phyloP scores from a whole-genome alignment of 495 filamentous ascomycete genomes.

The Filosporella fistucella region DNA sequence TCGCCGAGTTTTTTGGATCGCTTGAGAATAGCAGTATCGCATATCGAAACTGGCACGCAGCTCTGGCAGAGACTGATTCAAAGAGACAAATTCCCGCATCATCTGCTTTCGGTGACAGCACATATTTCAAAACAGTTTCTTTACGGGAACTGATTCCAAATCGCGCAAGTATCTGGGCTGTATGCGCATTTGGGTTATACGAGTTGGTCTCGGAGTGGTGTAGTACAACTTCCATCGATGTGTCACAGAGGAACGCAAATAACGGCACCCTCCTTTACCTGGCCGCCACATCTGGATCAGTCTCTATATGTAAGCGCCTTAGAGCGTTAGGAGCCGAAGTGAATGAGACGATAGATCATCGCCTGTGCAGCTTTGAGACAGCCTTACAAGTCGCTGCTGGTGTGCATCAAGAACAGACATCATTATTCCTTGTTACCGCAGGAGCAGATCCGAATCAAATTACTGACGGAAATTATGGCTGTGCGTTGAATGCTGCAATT shows the following conservation, averaged over 20 bases:
- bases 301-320: conserved; percentile 16
- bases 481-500: conserved; percentile 3
- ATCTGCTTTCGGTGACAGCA: neutral
- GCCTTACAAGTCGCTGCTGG: too few relatives aligned
- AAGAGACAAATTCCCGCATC: neutral
- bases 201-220: conserved; percentile 28
- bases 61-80: neutral
- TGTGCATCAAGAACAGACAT: too few relatives aligned
- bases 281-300: conserved; percentile 12
- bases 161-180: conserved; percentile 14
- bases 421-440: too few relatives aligned
- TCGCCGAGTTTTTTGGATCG: conserved; percentile 30
- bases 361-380: too few relatives aligned
- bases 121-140: neutral
- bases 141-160: conserved; percentile 1
- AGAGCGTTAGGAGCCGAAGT: neutral
- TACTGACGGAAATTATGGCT: neutral
- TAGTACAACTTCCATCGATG: conserved; percentile 13
- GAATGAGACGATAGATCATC: too few relatives aligned
- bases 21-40: conserved; percentile 24
- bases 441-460: neutral
- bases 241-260: neutral
- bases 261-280: conserved; percentile 20
- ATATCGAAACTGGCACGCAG: conserved; percentile 26
- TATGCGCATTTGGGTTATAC: conserved; percentile 26